Base-by-base conservation (phyloP, 495 filamentous ascomycete genomes). In the Daldinia vernicosa region DNA sequence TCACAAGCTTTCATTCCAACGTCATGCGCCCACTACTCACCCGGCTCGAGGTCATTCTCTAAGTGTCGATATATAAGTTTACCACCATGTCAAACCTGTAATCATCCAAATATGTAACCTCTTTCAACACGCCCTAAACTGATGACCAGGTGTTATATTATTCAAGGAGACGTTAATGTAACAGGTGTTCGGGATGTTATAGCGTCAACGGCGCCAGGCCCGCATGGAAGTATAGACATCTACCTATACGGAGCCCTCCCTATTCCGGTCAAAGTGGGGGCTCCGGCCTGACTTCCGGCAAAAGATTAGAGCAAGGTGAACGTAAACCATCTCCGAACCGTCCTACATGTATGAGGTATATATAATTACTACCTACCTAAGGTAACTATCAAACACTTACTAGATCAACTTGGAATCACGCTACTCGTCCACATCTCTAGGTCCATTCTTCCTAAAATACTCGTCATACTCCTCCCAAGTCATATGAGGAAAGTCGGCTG, bases 391-490 rank as follows among this genome's bases (percentile, higher is more conserved):
- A 4, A 35, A 35, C 12, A 35, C 33, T 12, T 35, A 35, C 33
- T 14, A 35, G 33, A 30, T 6, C 33, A 14, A 14, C 32, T 11
- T 35, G 14, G 33, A 47, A 47, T 47, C 22, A 37, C 27, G 9
- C 59, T 70, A 71, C n/a, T 71, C 70, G 1, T 74, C 74, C 28
- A 74, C 67, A 61, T 89, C 86, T 32, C 87, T 78, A 6, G 84
- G 82, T 26, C 81, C 82, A 76, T 83, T 76, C 35, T 77, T 71
- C 40, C 73, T 63, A 79, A 83, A 85, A 51, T 73, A 84, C 50
- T 80, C 73, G 14, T 81, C 75, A 65, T 85, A 87, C 39, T 87
- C 83, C 30, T 84, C 79, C 40, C 78, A 74, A 47, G 75, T 79
- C 79, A 85, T 82, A 12, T 77, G 60, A 8, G 81, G 76, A 52